Evolutionary conservation across 139 green algal genomes (phyloP).

Genomic region (Nannochloris sp.): DNA sequence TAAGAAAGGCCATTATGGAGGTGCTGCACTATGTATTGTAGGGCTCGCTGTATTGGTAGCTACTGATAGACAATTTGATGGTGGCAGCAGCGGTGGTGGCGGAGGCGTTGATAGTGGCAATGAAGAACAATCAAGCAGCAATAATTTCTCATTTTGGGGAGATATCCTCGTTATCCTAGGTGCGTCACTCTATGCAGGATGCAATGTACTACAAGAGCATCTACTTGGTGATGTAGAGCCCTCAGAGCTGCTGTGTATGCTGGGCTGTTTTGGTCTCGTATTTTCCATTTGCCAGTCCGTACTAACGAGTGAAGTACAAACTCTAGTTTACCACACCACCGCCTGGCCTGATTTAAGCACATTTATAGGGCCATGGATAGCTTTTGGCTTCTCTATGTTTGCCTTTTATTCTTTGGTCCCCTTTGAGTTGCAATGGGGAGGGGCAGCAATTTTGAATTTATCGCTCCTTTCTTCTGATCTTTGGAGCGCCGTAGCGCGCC

Average conservation of each 20-base stretch:
- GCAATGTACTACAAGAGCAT: slow-evolving; percentile 55
- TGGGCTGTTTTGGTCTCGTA: slow-evolving; percentile 44
- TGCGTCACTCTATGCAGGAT: slow-evolving; percentile 52
- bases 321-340: slow-evolving; percentile 16
- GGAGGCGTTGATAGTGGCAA: too few relatives aligned
- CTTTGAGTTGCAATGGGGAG: slow-evolving; percentile 35
- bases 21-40: slow-evolving; percentile 47
- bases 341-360: slow-evolving; percentile 2
- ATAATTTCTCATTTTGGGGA: slow-evolving; percentile 36
- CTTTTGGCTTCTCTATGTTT: slow-evolving; percentile 51
- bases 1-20: slow-evolving; percentile 36
- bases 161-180: slow-evolving; percentile 64
- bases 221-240: slow-evolving; percentile 18
- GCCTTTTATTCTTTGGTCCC: slow-evolving; percentile 58
- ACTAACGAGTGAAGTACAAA: slow-evolving; percentile 31
- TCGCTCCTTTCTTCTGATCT: slow-evolving; percentile 65
- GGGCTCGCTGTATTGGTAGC: slow-evolving; percentile 58
- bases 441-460: slow-evolving; percentile 67
- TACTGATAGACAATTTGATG: slow-evolving; percentile 31
- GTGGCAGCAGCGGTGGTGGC: not conserved
- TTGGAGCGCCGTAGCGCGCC: slow-evolving; percentile 41
- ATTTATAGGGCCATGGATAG: slow-evolving; percentile 21
- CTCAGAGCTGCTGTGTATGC: slow-evolving; percentile 33
- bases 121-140: not conserved
- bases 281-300: too few relatives aligned